phyloP scores from a whole-genome alignment of 495 filamentous ascomycete species.

The Penicillium lividum region DNA sequence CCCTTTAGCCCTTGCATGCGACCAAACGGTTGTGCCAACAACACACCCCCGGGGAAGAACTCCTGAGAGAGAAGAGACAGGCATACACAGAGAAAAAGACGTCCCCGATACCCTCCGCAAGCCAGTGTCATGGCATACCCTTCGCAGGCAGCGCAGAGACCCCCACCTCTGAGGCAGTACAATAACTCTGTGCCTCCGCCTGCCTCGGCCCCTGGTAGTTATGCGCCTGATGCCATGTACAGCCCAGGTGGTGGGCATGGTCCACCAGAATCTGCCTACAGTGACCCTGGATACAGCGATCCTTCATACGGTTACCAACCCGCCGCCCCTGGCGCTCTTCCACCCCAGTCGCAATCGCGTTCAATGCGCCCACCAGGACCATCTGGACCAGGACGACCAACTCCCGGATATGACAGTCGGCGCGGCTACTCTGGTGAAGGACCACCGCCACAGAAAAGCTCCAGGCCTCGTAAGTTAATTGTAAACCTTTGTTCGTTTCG shows the following conservation, averaged over 20 bases:
- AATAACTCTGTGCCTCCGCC: conserved; percentile 34
- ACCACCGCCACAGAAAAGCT: conserved; percentile 29
- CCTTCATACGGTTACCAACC: conserved; percentile 35
- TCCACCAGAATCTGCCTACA: conserved; percentile 30
- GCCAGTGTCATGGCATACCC: conserved; percentile 37
- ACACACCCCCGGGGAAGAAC: conserved; percentile 4
- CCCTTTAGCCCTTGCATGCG: conserved; percentile 25
- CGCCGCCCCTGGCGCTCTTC: conserved; percentile 45
- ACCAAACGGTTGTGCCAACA: conserved; percentile 7
- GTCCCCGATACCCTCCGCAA: neutral
- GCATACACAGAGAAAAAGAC: neutral
- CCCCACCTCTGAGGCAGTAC: conserved; percentile 55
- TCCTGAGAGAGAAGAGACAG: neutral
- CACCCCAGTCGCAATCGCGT: conserved; percentile 36
- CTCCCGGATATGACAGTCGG: conserved; percentile 30
- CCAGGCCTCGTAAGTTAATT: conserved; percentile 37
- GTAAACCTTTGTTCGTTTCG: neutral
- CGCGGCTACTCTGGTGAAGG: conserved; percentile 29
- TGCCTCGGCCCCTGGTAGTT: conserved; percentile 32
- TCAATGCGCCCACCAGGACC: conserved; percentile 39
- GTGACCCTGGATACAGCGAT: conserved; percentile 47
- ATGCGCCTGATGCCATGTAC: conserved; percentile 52
- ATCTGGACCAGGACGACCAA: conserved; percentile 48
- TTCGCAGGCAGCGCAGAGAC: conserved; percentile 37
- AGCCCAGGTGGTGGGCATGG: conserved; percentile 47